phyloP scores from a whole-genome alignment of 1,139 yeast genomes.

The Pichia sp. region DNA sequence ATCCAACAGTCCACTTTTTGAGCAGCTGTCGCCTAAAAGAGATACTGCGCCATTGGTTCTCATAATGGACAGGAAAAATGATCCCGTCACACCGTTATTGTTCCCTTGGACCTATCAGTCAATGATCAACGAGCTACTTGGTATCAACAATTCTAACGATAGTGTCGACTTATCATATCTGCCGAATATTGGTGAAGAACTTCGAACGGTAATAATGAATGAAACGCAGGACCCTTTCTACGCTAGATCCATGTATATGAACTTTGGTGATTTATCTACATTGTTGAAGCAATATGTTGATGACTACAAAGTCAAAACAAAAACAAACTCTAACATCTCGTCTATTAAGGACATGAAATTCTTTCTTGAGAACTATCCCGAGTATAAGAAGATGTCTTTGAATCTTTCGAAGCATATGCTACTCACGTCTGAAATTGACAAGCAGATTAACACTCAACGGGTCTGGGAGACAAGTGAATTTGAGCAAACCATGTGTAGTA shows the following conservation, averaged over 20 bases:
- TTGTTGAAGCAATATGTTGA: conserved; percentile 81
- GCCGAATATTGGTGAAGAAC: conserved; percentile 44
- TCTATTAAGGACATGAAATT: conserved; percentile 85
- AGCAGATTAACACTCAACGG: conserved; percentile 53
- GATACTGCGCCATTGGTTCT: conserved; percentile 74
- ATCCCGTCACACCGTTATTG: conserved; percentile 86
- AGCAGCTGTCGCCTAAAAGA: conserved; percentile 33
- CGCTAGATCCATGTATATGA: conserved; percentile 73
- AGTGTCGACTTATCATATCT: conserved; percentile 59
- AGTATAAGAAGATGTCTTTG: conserved; percentile 78
- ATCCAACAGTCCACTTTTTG: conserved; percentile 59
- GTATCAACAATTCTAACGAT: conserved; percentile 59
- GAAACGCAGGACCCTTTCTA: conserved; percentile 72
- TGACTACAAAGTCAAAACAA: conserved; percentile 75
- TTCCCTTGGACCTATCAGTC: conserved; percentile 98
- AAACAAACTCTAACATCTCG: conserved; percentile 64
- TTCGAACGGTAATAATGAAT: conserved; percentile 58
- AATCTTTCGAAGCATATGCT: conserved; percentile 94
- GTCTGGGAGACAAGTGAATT: conserved; percentile 86
- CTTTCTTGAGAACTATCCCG: conserved; percentile 89
- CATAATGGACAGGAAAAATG: conserved; percentile 79
- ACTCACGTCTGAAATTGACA: conserved; percentile 78
- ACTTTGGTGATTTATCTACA: conserved; percentile 93
- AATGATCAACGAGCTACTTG: conserved; percentile 90
- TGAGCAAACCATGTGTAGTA: conserved; percentile 80